Evolutionary conservation across 83 land plant species (phyloP), one percentile per base, ranked within the genome.

Genomic region (Diphasiastrum complanatum): DNA sequence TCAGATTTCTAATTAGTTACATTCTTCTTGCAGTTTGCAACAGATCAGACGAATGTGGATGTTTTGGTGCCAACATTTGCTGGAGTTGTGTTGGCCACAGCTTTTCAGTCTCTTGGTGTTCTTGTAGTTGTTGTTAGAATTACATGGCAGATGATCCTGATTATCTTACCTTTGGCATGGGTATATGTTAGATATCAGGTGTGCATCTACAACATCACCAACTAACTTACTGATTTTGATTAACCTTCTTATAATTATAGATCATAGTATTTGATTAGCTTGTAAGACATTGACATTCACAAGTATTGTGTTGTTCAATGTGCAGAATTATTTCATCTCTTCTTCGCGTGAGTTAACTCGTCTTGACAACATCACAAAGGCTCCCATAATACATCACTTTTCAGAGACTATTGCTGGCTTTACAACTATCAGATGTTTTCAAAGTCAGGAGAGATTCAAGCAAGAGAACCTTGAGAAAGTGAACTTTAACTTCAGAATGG

Each of bases 331-430:
- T 46, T 91, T 77, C 55, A 76, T 91, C 45, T 18, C 84, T 32
- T 66, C 97, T 20, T 91, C 95, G 30, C 79, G 97, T 5, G 97
- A 91, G 69, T 37, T 91, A 52, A 87, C 97, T 3, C 79, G 97
- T 11, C 77, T 91, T 2, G 89, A 91, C 40, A 80, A 86, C 2
- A 84, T 91, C 57, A 91, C 97, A 1, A 86, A 91, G 63, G 95
- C 97, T 24, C 97, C 97, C 23, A 83, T 91, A 1, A 87, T 91
- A 47, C 89, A 84, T 72, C 97, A 91, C 51, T 91, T 91, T 64
- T 79, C 85, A 43, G 97, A 91, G 64, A 87, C 82, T 52, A 73
- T 91, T 20, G 65, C 86, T 16, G 97, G 97, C 0, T 77, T 91
- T 26, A 78, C 73, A 68, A 84, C 86, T 4, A 84, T 91, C 45